Conservation (phyloP, 768 basidiomycete genomes). For the Tephrocybe sp. region DNA sequence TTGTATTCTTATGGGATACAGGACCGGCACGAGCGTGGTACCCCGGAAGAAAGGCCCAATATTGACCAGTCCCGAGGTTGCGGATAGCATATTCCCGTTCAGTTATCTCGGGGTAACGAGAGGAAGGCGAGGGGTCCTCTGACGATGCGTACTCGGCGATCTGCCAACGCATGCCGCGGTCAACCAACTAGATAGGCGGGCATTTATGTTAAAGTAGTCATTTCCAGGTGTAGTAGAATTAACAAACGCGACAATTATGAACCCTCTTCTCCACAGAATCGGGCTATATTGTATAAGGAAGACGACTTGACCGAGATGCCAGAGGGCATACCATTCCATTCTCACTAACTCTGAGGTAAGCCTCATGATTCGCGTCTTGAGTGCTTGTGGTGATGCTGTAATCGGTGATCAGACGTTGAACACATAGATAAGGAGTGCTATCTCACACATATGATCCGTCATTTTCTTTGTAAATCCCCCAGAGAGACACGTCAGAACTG, state of each 20-base stretch:
- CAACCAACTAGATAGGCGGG: neutral
- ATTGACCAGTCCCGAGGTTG: conserved; percentile 3
- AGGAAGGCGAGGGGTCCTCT: no score
- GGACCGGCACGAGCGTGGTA: neutral
- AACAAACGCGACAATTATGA: neutral
- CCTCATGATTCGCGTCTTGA: neutral
- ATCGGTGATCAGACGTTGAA: neutral
- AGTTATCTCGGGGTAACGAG: conserved; percentile 4
- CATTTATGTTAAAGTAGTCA: neutral
- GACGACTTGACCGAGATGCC: neutral
- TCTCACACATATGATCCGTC: conserved; percentile 8
- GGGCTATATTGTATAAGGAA: neutral
- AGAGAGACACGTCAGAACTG: neutral
- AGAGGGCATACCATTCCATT: conserved; percentile 7
- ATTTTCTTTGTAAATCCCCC: conserved; percentile 2
- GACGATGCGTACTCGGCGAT: no score
- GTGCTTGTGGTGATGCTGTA: neutral
- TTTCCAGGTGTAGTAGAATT: neutral
- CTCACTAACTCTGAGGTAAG: conserved; percentile 4
- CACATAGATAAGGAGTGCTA: neutral
- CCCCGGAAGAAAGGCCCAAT: neutral
- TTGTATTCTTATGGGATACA: neutral
- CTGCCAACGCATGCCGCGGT: conserved; percentile 4
- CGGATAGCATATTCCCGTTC: neutral
- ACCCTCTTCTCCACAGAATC: neutral